Evolutionary conservation across 805 yeast genomes (phyloP), one percentile per base, ranked within the genome.

Genomic region (Cyberlindnera mycetangii): DNA sequence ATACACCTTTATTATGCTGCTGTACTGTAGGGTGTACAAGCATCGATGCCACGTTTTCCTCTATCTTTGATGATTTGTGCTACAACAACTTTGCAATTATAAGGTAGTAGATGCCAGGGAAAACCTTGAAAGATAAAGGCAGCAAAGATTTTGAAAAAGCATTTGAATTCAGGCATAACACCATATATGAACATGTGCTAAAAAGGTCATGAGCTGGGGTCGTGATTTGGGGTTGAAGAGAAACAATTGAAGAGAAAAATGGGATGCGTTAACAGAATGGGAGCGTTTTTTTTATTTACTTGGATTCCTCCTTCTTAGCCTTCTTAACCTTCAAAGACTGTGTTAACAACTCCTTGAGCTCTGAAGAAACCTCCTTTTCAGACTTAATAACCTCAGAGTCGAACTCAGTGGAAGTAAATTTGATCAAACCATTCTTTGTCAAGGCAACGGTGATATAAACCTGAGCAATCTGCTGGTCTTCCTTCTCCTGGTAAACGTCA

Each of bases 371-470:
- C 56, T 66, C 66, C 70, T 81, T 78, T 22, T 79, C 83, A 42
- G 83, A 67, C 59, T 76, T 70, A 66, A 81, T 71, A 45, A 70
- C 63, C 33, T 59, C 65, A 7, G 66, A 62, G 48, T 76, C 71
- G 50, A 83, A 76, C 44, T 71, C 63, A 16, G 87, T 78, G 16
- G 74, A 61, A 39, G 89, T 76, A 56, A 79, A 72, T 68, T 77
- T 81, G 54, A 82, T 78, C 55, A 80, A 69, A 40, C 92, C 92
- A 55, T 78, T 78, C 67, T 80, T 80, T 62, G 89, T 84, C 57
- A 85, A 64, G 28, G 85, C 89, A 58, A 85, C 76, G 38, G 92
- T 85, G 54, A 88, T 78, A 70, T 80, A 84, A 63, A 70, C 80
- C 69, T 85, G 89, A 25, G 85, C 87, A 54, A 85, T 75, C 47